These are phyloP conservation scores for Pseudogymnoascus sp. DNA, from an alignment of 2,329 filamentous ascomycete genomes.

Conservation along the genomic window DNA sequence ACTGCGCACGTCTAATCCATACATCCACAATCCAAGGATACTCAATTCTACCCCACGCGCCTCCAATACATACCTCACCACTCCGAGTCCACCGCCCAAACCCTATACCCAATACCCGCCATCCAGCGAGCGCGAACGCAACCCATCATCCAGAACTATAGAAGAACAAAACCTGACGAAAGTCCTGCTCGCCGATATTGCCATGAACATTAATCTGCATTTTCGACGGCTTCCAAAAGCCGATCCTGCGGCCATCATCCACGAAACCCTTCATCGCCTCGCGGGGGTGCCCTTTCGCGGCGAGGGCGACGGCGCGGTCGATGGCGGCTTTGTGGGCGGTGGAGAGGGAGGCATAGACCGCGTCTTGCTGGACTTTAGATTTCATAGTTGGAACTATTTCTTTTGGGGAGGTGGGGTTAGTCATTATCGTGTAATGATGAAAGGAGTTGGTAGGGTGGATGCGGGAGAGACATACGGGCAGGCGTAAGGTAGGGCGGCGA, in stretches of 20 bases:
- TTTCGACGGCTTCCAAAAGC: not conserved
- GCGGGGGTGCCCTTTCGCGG: not conserved
- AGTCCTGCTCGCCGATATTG: not conserved
- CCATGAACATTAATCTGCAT: not conserved
- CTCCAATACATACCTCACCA: not conserved
- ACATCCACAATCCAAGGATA: not conserved
- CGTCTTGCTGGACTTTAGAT: not conserved
- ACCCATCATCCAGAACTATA: no score
- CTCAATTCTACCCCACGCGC: not conserved
- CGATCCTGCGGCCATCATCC: not conserved
- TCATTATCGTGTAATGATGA: no score
- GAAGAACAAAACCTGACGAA: no score
- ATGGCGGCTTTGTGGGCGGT: not conserved
- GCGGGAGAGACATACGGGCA: no score
- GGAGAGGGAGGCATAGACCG: not conserved
- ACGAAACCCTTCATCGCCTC: not conserved
- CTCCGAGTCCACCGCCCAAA: not conserved
- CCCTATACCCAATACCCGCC: no score
- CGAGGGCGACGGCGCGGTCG: not conserved
- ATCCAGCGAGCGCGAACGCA: no score
- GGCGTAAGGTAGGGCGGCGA: no score
- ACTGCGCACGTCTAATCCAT: not conserved
- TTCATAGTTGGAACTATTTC: no score
- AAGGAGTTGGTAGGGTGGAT: no score
- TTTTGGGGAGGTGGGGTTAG: not conserved